Evolutionary conservation across 805 yeast species (phyloP).

Genomic region (Candida silvatica): DNA sequence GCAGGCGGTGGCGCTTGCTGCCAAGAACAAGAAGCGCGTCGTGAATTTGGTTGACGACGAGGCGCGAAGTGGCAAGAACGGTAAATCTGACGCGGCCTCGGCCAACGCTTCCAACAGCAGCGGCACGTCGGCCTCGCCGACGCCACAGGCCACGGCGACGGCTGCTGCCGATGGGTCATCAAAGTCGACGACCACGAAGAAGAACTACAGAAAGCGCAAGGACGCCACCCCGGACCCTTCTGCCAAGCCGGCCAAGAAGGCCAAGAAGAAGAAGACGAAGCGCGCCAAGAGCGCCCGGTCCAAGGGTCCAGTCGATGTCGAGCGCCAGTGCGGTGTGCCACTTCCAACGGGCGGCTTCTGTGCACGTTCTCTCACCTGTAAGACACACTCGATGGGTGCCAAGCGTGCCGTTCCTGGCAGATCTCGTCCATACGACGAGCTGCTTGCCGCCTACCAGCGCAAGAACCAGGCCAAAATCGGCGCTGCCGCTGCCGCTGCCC

Average conservation of each 20-base stretch:
- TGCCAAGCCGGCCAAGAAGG: slow-evolving; percentile 7
- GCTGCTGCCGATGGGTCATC: slow-evolving; percentile 7
- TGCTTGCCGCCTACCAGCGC: slow-evolving; percentile 84
- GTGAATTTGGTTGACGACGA: background rate
- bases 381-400: slow-evolving; percentile 98
- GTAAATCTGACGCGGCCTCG: background rate
- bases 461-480: slow-evolving; percentile 88
- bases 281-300: slow-evolving; percentile 39
- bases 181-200: background rate
- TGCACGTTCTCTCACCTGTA: slow-evolving; percentile 93
- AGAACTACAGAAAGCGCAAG: background rate
- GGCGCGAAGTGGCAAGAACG: background rate
- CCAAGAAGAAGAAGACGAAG: slow-evolving; percentile 18
- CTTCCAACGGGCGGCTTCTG: slow-evolving; percentile 92
- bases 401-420: slow-evolving; percentile 93
- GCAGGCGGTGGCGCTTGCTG: slow-evolving; percentile 6
- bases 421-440: slow-evolving; percentile 82
- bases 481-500: slow-evolving; percentile 71
- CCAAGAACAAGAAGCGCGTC: background rate
- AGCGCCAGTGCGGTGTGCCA: slow-evolving; percentile 93
- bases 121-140: background rate
- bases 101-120: background rate
- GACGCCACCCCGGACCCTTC: slow-evolving; percentile 5
- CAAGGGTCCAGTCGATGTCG: slow-evolving; percentile 84
- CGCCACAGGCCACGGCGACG: background rate